Percentiles rank a stretch among this genome's conserved stretches.
Evolutionary conservation across 768 basidiomycete species (phyloP).

Genomic region (Suillus subalutaceus): DNA sequence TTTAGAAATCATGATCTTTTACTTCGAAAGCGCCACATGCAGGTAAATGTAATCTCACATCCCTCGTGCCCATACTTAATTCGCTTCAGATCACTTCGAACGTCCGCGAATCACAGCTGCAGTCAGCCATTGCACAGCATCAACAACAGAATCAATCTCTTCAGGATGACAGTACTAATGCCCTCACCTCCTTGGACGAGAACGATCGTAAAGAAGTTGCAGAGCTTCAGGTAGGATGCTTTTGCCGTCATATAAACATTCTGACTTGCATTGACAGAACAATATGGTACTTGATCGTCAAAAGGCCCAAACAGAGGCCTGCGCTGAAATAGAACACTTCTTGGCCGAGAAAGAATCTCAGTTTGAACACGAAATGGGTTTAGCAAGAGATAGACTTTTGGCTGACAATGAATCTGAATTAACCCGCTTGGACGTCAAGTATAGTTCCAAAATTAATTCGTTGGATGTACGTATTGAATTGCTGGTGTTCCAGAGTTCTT

Average conservation of each 20-base stretch:
- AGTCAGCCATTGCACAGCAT: neutral
- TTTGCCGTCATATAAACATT: neutral
- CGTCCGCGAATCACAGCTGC: neutral
- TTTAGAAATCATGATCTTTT: neutral
- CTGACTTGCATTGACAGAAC: neutral
- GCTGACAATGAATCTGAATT: neutral
- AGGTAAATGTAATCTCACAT: neutral
- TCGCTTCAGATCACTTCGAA: neutral
- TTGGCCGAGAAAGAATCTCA: neutral
- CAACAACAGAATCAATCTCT: neutral
- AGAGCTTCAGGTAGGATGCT: neutral
- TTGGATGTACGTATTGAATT: neutral
- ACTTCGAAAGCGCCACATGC: neutral
- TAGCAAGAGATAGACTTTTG: neutral
- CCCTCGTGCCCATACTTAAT: neutral
- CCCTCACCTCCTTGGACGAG: neutral
- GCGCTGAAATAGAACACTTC: too few species aligned
- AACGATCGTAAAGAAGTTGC: neutral
- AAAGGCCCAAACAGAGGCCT: too few species aligned
- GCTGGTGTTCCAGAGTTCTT: too few species aligned
- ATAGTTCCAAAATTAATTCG: neutral
- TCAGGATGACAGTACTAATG: neutral
- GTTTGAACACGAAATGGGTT: neutral
- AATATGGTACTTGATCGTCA: neutral
- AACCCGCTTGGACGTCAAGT: neutral